phyloP scores from a whole-genome alignment of 2,329 filamentous ascomycete genomes.

The Phaeoacremonium minimum region DNA sequence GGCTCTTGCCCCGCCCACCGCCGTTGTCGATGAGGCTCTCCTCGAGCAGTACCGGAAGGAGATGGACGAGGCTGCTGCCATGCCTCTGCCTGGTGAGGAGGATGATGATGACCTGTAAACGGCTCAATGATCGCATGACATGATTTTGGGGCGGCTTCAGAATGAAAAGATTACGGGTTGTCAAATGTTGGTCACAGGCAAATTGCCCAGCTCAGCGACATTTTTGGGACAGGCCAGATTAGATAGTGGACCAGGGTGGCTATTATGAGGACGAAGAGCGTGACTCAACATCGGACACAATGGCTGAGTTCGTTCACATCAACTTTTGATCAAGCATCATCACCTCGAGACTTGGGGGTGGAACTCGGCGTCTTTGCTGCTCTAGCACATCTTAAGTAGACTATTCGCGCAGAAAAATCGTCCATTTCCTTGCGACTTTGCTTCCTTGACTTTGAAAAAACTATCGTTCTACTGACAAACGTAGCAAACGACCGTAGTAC shows the following conservation, averaged over 20 bases:
- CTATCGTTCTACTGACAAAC: background rate
- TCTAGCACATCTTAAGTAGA: slow-evolving; percentile 8
- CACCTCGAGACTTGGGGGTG: slow-evolving; percentile 6
- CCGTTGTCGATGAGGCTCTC: slow-evolving; percentile 79
- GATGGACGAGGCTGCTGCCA: slow-evolving; percentile 74
- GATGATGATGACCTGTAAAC: slow-evolving; percentile 67
- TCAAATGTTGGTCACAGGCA: too few relatives aligned
- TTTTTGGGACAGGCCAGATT: too few relatives aligned
- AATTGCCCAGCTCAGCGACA: too few relatives aligned
- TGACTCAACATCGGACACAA: background rate
- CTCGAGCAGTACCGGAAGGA: slow-evolving; percentile 81
- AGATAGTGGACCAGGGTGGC: too few relatives aligned
- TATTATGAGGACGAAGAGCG: too few relatives aligned
- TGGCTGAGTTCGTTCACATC: background rate
- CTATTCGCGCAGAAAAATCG: slow-evolving; percentile 1
- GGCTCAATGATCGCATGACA: too few relatives aligned
- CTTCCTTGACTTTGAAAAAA: background rate
- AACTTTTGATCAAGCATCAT: slow-evolving; percentile 3
- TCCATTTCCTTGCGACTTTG: background rate
- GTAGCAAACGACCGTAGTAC: too few relatives aligned
- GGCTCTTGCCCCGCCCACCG: slow-evolving; percentile 90
- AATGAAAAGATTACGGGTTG: too few relatives aligned
- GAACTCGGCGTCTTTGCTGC: slow-evolving; percentile 7
- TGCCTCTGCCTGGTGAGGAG: slow-evolving; percentile 93
- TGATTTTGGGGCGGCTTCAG: too few relatives aligned